Percentiles rank a stretch among this genome's conserved stretches.
phyloP scores from a whole-genome alignment of 257 asterid genomes.

The Plantago elongata region DNA sequence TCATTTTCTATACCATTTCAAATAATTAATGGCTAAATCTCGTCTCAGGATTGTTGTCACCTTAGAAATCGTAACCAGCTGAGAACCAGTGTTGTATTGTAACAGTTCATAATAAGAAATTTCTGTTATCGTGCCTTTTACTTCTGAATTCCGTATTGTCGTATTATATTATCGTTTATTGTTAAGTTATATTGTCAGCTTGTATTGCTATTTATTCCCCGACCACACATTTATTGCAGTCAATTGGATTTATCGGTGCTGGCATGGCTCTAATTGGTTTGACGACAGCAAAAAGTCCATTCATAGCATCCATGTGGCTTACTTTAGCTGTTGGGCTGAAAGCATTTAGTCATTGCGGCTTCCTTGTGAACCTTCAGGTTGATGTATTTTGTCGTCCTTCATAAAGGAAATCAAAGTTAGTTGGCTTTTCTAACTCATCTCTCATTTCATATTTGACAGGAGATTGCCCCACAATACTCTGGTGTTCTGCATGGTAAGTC shows the following conservation, averaged over 20 bases:
- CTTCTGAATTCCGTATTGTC: neutral
- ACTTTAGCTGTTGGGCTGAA: constrained; percentile 92
- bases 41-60: neutral
- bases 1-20: neutral
- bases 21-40: neutral
- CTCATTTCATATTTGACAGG: constrained; percentile 40
- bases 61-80: constrained; percentile 7
- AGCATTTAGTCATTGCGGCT: constrained; percentile 93
- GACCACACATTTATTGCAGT: constrained; percentile 36
- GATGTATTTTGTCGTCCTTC: constrained; percentile 22
- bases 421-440: constrained; percentile 21
- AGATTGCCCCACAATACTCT: constrained; percentile 87
- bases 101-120: constrained; percentile 8
- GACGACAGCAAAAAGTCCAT: constrained; percentile 73
- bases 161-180: neutral
- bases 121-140: neutral
- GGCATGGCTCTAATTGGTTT: constrained; percentile 72
- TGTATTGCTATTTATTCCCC: constrained; percentile 14
- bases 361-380: constrained; percentile 97
- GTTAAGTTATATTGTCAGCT: constrained; percentile 1
- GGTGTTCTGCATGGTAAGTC: constrained; percentile 89
- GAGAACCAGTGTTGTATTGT: neutral
- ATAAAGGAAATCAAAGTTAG: constrained; percentile 18
- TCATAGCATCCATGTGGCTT: constrained; percentile 86
- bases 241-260: constrained; percentile 85